phyloP scores from a whole-genome alignment of 208 protist genomes.

The Phytomonas francai region DNA sequence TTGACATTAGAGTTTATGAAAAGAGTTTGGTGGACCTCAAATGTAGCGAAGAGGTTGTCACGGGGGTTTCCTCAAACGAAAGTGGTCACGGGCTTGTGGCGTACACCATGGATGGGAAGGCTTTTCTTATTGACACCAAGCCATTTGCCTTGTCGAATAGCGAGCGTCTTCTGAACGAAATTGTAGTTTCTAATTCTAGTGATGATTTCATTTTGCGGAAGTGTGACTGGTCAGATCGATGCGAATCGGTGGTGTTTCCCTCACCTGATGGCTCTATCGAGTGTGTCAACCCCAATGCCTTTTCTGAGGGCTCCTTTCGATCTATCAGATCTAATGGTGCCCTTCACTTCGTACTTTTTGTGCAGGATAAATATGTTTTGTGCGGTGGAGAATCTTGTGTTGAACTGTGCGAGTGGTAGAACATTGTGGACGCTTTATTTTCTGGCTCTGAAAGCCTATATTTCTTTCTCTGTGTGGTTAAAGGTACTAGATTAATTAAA shows the following conservation, averaged over 20 bases:
- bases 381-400: constrained; percentile 28
- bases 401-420: constrained; percentile 23
- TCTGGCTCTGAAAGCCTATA: background rate
- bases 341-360: constrained; percentile 24
- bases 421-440: background rate
- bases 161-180: constrained; percentile 35
- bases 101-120: constrained; percentile 43
- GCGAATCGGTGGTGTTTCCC: constrained; percentile 21
- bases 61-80: constrained; percentile 18
- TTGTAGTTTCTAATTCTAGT: constrained; percentile 13
- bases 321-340: constrained; percentile 11
- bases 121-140: constrained; percentile 41
- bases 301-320: constrained; percentile 14
- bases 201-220: constrained; percentile 35
- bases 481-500: background rate
- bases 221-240: constrained; percentile 21
- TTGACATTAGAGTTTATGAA: constrained; percentile 34
- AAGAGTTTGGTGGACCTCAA: constrained; percentile 27
- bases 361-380: constrained; percentile 23
- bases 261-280: constrained; percentile 18
- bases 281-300: constrained; percentile 10
- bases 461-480: background rate
- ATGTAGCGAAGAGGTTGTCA: constrained; percentile 26
- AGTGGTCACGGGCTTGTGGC: constrained; percentile 22
- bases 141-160: constrained; percentile 56